These are phyloP conservation scores for Hura crepitans DNA, from an alignment of 441 rosid species.

Conservation along the genomic window DNA sequence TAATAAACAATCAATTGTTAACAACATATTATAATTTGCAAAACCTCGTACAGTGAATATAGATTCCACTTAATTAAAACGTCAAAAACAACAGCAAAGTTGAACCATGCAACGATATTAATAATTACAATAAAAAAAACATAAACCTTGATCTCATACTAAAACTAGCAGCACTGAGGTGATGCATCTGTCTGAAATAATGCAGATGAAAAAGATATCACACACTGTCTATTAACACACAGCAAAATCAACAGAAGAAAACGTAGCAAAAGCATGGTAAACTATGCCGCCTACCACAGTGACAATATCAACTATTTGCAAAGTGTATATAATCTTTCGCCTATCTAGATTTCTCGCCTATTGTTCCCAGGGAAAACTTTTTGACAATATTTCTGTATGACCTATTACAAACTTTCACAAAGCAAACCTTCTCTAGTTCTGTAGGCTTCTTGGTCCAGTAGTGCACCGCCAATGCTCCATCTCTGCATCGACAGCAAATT, in stretches of 20 bases:
- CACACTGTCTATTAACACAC: slow-evolving; percentile 21
- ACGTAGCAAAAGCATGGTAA: slow-evolving; percentile 22
- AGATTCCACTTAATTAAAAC: too few relatives aligned
- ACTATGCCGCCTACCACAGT: slow-evolving; percentile 19
- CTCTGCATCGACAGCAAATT: slow-evolving; percentile 27
- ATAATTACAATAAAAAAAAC: too few relatives aligned
- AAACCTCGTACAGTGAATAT: too few relatives aligned
- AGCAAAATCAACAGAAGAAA: slow-evolving; percentile 12
- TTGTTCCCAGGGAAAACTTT: slow-evolving; percentile 24
- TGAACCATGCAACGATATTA: background rate
- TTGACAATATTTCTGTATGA: slow-evolving; percentile 13
- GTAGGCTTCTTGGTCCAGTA: slow-evolving; percentile 13
- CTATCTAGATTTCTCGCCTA: slow-evolving; percentile 23
- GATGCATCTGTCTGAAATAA: slow-evolving; percentile 13
- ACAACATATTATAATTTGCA: too few relatives aligned
- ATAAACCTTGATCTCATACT: slow-evolving; percentile 18
- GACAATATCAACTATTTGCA: slow-evolving; percentile 18
- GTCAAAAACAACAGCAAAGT: too few relatives aligned
- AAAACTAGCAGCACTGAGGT: slow-evolving; percentile 15
- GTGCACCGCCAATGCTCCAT: slow-evolving; percentile 4
- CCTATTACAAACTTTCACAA: slow-evolving; percentile 12
- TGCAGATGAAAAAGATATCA: slow-evolving; percentile 19
- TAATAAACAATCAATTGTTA: too few relatives aligned
- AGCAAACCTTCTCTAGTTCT: slow-evolving; percentile 16
- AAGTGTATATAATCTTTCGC: slow-evolving; percentile 14